Base-by-base conservation (phyloP, 257 asterid species). In the Eustoma russellianum region DNA sequence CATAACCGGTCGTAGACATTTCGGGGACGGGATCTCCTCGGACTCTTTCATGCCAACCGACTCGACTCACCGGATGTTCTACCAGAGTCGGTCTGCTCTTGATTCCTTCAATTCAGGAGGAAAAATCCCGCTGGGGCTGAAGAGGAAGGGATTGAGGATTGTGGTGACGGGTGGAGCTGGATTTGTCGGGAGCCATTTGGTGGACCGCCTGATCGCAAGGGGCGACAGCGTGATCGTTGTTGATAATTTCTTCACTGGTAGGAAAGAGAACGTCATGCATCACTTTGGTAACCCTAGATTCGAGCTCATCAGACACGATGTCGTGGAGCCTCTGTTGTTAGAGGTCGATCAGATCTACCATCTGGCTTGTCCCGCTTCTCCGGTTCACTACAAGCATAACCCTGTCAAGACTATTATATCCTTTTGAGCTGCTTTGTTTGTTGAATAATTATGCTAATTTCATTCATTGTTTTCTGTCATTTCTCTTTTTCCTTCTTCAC, bases 301-400 rank as follows among this genome's bases (percentile, higher is more conserved):
- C 50, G 97, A 91, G 60, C 80, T 91, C 48, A 91, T 91, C 43
- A 79, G 98, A 64, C 98, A 91, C 77, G 98, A 91, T 81, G 98
- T 91, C 74, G 98, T 91, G 3, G 97, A 91, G 69, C 95, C 97
- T 0, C 83, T 91, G 17, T 61, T 91, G 47, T 34, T 91, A 33
- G 98, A 91, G 58, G 98, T 91, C 6, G 98, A 91, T 69, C 97
- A 91, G 95, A 91, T 91, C 97, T 91, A 91, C 59, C 98, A 91
- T 17, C 79, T 91, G 59, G 98, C 98, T 28, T 91, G 98, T 72
- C 98, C 98, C 1, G 98, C 98, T 5, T 91, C 98, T 5, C 98
- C 98, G 2, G 98, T 91, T 28, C 98, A 91, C 48, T 91, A 91
- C 78, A 91, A 91, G 79, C 84, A 87, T 71, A 91, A 91, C 50